Base-by-base conservation (phyloP, 2,329 filamentous ascomycete genomes). In the Talaromyces sp. region DNA sequence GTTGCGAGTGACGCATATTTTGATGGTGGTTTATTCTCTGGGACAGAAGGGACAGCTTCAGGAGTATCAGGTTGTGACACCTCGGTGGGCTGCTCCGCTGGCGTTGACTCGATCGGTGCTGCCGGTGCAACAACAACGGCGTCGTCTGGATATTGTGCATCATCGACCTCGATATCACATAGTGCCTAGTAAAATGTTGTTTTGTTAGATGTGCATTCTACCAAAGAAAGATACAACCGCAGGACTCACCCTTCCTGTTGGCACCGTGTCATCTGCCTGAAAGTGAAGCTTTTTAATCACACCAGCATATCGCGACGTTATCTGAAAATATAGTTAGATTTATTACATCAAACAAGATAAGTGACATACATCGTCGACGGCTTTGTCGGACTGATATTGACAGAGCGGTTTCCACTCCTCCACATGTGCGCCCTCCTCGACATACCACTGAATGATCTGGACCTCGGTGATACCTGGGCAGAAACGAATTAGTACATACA, bases 401-500 rank as follows among this genome's bases (percentile, higher is more conserved):
- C 94, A 99, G 53, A 99, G 83, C 62, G 93, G 94, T 68, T 95
- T 94, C 83, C 96, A 99, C 79, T 99, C 93, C 79, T 99, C 92
- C 68, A 99, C 92, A 61, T 90, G 88, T 38, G 94, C 94, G 61
- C 92, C 93, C 55, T 95, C 92, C 77, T 97, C 89, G 66, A 99
- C 93, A 74, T 97, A 99, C 94, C 94, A 99, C 80, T 99, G 94
- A 70, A 97, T 97, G 70, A 99, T 91, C 77, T 99, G 94, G 72
- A 94, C 96, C 79, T 99, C 94, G 72, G 94, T 92, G 70, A 97
- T 99, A 59, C 94, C 94, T 94, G 29, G 19, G 50, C 17, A 31
- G 35, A 9, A 24, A 35, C 56, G 24, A n/a, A 9, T 59, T 17
- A 61, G 60, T 48, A 11, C 6, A n/a, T 59, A 58, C 41, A 29